Percentiles rank a stretch among this genome's conserved stretches.
Evolutionary conservation across 2,329 filamentous ascomycete genomes (phyloP).

Genomic region (Phyllosticta capitalensis): DNA sequence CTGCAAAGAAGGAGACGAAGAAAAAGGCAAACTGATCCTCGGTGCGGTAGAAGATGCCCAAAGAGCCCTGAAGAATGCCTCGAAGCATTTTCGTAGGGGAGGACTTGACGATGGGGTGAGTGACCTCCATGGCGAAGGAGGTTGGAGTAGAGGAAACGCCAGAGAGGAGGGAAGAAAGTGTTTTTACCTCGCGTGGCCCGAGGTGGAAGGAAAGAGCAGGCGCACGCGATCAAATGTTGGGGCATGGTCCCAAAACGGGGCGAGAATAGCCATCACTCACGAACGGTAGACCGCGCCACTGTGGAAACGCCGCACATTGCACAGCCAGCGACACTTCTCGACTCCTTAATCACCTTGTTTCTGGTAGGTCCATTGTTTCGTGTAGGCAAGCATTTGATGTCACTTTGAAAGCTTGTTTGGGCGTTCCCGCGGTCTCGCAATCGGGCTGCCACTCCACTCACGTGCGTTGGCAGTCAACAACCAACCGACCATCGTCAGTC

Average conservation of each 20-base stretch:
- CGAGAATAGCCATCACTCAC: background rate
- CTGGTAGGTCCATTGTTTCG: background rate
- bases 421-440: background rate
- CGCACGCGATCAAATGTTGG: background rate
- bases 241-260: background rate
- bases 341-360: background rate
- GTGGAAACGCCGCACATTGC: background rate
- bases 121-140: background rate
- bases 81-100: background rate
- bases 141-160: background rate
- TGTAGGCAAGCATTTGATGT: background rate
- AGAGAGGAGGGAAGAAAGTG: background rate
- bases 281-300: background rate
- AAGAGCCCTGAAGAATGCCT: background rate
- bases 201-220: background rate
- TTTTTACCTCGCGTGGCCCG: background rate
- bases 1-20: conserved; percentile 24
- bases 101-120: background rate
- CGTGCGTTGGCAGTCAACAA: background rate
- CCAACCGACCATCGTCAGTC: background rate
- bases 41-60: conserved; percentile 4
- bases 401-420: background rate
- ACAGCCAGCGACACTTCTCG: background rate
- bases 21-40: conserved; percentile 20
- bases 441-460: background rate